Conservation (phyloP, 1,284 basidiomycete genomes). For the Rhodotorula glutinis region DNA sequence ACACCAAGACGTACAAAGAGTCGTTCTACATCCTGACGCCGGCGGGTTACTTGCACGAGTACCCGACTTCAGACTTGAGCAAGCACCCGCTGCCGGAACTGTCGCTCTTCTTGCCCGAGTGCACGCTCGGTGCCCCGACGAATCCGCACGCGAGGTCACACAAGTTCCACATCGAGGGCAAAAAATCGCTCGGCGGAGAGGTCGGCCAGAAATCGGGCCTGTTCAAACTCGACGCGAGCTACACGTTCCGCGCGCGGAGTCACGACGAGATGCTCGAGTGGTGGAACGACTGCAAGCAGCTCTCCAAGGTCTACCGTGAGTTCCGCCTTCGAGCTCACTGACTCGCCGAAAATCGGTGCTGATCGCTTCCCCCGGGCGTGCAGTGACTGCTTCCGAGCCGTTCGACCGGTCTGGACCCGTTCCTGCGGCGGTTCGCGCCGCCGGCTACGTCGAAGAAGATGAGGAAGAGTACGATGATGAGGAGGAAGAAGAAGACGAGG, state of each 20-base stretch:
- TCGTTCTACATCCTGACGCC: slow-evolving; percentile 91
- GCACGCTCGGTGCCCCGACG: slow-evolving; percentile 93
- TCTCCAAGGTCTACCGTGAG: slow-evolving; percentile 77
- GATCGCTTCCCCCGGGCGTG: background rate
- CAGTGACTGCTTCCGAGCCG: slow-evolving; percentile 83
- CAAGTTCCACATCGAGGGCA: slow-evolving; percentile 97
- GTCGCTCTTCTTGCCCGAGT: slow-evolving; percentile 88
- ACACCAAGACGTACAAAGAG: slow-evolving; percentile 82
- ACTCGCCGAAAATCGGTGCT: slow-evolving; percentile 79
- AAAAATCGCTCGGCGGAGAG: slow-evolving; percentile 57
- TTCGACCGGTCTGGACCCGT: slow-evolving; percentile 92
- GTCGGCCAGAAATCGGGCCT: slow-evolving; percentile 46
- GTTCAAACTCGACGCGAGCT: slow-evolving; percentile 60
- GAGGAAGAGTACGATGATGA: slow-evolving; percentile 66
- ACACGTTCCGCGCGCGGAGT: slow-evolving; percentile 84
- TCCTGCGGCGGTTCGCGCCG: slow-evolving; percentile 83
- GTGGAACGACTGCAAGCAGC: slow-evolving; percentile 98
- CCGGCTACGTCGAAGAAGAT: slow-evolving; percentile 66
- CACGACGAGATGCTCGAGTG: slow-evolving; percentile 99
- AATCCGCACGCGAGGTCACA: slow-evolving; percentile 66
- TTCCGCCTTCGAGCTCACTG: background rate
- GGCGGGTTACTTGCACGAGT: slow-evolving; percentile 75
- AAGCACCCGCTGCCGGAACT: slow-evolving; percentile 66
- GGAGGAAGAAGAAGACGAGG: slow-evolving; percentile 68
- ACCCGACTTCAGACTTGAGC: slow-evolving; percentile 72